These are phyloP conservation scores for Delphinella strobiligena DNA, from an alignment of 2,329 filamentous ascomycete species.

Conservation along the genomic window DNA sequence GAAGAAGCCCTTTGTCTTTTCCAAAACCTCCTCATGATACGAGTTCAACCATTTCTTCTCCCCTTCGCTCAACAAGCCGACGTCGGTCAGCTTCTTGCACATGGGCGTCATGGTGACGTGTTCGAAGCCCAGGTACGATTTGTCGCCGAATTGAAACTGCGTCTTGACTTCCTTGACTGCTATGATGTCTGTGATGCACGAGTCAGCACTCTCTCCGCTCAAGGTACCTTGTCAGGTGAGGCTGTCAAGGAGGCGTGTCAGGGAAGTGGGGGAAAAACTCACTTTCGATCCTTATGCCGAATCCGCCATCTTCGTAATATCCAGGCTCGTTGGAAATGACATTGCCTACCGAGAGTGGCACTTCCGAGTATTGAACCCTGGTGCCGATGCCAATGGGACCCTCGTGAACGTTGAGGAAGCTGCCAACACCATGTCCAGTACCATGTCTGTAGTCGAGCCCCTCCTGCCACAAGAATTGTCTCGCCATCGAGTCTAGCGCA, in stretches of 20 bases:
- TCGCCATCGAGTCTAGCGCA: conserved; percentile 75
- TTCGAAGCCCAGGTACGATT: conserved; percentile 89
- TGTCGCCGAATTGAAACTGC: conserved; percentile 78
- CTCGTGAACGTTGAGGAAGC: conserved; percentile 93
- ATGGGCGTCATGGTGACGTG: conserved; percentile 96
- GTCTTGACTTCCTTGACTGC: conserved; percentile 85
- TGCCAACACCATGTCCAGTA: conserved; percentile 91
- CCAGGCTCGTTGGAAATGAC: conserved; percentile 92
- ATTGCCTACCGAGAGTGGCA: conserved; percentile 79
- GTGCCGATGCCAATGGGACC: conserved; percentile 94
- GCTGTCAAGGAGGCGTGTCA: not conserved
- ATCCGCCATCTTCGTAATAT: conserved; percentile 91
- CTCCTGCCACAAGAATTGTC: conserved; percentile 85
- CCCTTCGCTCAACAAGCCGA: conserved; percentile 52
- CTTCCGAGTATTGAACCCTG: conserved; percentile 80
- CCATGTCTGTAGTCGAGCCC: conserved; percentile 93
- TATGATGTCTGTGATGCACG: conserved; percentile 50
- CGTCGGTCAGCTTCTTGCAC: conserved; percentile 77
- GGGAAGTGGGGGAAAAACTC: conserved; percentile 12
- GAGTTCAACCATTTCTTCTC: conserved; percentile 83
- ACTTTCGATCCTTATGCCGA: conserved; percentile 91
- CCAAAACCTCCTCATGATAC: conserved; percentile 69
- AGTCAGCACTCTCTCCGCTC: conserved; percentile 6
- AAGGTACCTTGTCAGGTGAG: not conserved
- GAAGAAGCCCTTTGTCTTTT: conserved; percentile 72